Conservation (phyloP, 1,284 basidiomycete species). For the Sparassis latifolia region DNA sequence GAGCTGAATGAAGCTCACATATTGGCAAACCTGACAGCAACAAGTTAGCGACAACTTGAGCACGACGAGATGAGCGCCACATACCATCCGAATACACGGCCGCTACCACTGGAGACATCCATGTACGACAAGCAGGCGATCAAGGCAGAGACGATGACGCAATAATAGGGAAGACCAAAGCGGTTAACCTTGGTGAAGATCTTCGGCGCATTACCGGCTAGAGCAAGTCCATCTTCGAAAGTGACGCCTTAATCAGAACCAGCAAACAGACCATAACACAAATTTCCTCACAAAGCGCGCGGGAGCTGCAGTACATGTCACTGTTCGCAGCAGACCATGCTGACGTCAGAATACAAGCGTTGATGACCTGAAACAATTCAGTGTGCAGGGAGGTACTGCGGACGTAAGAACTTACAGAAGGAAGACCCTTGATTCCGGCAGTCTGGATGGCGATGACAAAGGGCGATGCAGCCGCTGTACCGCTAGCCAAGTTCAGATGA, state of each 20-base stretch:
- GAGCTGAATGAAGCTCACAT: conserved; percentile 30
- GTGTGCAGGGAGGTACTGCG: background rate
- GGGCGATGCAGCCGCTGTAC: conserved; percentile 71
- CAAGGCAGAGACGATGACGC: conserved; percentile 60
- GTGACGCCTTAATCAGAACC: background rate
- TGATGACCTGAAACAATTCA: conserved; percentile 54
- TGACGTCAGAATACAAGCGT: conserved; percentile 79
- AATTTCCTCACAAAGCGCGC: conserved; percentile 64
- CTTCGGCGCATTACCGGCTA: conserved; percentile 69
- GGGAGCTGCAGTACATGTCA: conserved; percentile 77
- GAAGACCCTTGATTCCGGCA: conserved; percentile 71
- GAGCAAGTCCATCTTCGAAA: conserved; percentile 66
- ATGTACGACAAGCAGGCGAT: conserved; percentile 72
- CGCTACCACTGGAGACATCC: conserved; percentile 53
- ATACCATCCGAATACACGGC: conserved; percentile 53
- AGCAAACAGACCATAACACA: background rate
- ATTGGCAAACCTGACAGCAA: conserved; percentile 58
- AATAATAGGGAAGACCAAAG: conserved; percentile 71
- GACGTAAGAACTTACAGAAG: conserved; percentile 23
- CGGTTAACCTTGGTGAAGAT: conserved; percentile 65
- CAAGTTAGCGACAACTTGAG: background rate
- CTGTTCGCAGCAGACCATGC: conserved; percentile 85
- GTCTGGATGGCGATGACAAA: conserved; percentile 77
- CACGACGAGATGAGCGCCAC: conserved; percentile 1
- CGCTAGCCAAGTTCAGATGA: conserved; percentile 44